phyloP scores from a whole-genome alignment of 225 moss, liverwort and hornwort species.

The Thuidium tamariscinum region DNA sequence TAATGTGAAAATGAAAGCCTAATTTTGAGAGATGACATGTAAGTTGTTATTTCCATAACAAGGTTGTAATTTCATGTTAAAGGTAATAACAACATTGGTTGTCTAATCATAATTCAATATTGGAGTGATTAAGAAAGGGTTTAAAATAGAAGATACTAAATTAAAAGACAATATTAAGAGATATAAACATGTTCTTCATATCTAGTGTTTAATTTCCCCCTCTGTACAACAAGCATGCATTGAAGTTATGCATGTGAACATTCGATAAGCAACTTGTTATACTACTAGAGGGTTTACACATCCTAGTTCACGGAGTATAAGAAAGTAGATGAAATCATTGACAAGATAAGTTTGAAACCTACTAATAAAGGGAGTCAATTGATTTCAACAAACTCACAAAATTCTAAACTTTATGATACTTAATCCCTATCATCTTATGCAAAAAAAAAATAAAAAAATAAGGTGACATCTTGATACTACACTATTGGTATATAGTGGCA shows the following conservation, averaged over 20 bases:
- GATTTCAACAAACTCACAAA: not conserved
- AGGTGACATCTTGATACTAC: not conserved
- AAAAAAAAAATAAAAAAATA: not conserved
- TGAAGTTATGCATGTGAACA: not conserved
- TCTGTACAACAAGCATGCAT: not conserved
- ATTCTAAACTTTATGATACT: not conserved
- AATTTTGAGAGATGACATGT: not conserved
- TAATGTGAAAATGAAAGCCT: not conserved
- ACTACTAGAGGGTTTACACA: too few species aligned
- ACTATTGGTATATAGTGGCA: not conserved
- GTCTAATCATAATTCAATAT: not conserved
- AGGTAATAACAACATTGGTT: too few species aligned
- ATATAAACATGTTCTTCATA: not conserved
- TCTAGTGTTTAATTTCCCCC: not conserved
- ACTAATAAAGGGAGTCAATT: not conserved
- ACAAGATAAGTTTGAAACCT: not conserved
- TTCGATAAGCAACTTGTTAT: too few species aligned
- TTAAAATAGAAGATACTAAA: rapidly evolving
- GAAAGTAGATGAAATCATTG: not conserved
- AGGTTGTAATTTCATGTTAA: not conserved
- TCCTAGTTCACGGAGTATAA: rapidly evolving
- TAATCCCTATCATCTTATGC: rapidly evolving
- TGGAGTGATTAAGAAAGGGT: not conserved
- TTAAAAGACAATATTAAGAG: not conserved
- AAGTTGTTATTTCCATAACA: too few species aligned